Evolutionary conservation across 768 basidiomycete species (phyloP), one percentile per base, ranked within the genome.

Genomic region (Pulveroboletus frians): DNA sequence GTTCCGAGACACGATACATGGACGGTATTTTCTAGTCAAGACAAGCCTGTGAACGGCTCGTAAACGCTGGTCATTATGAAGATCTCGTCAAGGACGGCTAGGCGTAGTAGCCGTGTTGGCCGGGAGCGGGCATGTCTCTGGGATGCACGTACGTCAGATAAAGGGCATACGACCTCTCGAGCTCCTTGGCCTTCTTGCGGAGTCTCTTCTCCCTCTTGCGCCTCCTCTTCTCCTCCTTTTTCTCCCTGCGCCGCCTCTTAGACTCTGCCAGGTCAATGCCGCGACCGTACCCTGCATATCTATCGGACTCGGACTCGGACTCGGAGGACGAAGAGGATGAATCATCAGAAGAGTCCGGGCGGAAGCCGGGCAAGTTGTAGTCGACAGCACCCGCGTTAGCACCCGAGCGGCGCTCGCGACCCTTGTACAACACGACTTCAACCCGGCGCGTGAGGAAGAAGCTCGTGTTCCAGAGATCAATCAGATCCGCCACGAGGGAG

Each of bases 371-470:
- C 31, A 84, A 69, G 43, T 75, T 69, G 46, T 73, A 68, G 56
- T 88, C 87, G 32, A 79, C 54, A 1, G 69, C 57, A 38, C 87
- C 87, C 0, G 71, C 69, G 27, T 68, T 69, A 5, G 72, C 71
- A 3, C 89, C 88, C n/a, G 87, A 82, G 53, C 85, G 83, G 31
- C 86, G 79, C 66, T 88, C 83, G 40, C 76, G 79, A 37, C 89
- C 89, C 62, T 82, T 86, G 73, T 80, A 92, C n/a, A 92, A 73
- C 31, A 88, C 75, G 40, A 88, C 69, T 57, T 92, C 89, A n/a
- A 86, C 78, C 17, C 84, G 83, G 39, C 89, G 86, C 31, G 74
- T 69, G 48, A 76, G 62, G 75, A 90, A 90, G 69, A 89, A 92
- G 9, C 78, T 80, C 27, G 69, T 63, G 63, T 92, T 92, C 89